Evolutionary conservation across 129 eudicot genomes (phyloP), one percentile per base, ranked within the genome.

Genomic region (Pulicaria dysenterica): DNA sequence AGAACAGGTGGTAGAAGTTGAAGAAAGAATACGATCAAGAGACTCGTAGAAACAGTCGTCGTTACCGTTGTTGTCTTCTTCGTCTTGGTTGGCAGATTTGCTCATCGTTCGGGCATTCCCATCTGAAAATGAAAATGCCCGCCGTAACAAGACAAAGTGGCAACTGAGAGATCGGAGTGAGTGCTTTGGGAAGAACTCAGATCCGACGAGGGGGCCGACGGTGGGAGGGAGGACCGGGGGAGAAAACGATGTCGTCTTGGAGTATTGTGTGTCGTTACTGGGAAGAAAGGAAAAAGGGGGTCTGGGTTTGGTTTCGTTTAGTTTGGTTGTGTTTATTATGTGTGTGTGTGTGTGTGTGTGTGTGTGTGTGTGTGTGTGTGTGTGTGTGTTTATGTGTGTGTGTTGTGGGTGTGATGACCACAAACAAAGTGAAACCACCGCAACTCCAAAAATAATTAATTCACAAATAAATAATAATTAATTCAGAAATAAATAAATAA

Each of bases 101-200:
- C 85, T 92, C 96, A 89, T 92, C 81, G 91, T 85, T 81, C 73
- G 83, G 88, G 93, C 93, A 87, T 87, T 84, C 86, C 79, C 89
- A 82, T 85, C 80, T 19, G 84, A 65, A 74, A 85, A 76, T 75
- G 85, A 87, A 75, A 79, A 78, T 73, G 85, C 83, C 85, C 90
- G 75, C 64, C 67, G 64, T 72, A 62, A 7, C 13, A 55, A 57
- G 74, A 65, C 47, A 47, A 58, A 58, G 42, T 3, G 4, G 37
- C 13, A 9, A 19, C 19, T 19, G 61, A 51, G 73, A 47, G 84
- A 80, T 80, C 85, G 82, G 83, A 75, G 72, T 72, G 58, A 58
- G 31, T 40, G 64, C 46, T 64, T 24, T 53, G 44, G 34, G 19
- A 59, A 59, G 58, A 56, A 63, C 76, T 57, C 73, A 71, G 90